Evolutionary conservation across 208 protist genomes (phyloP).

Genomic region (Vickermania ingenoplastis): DNA sequence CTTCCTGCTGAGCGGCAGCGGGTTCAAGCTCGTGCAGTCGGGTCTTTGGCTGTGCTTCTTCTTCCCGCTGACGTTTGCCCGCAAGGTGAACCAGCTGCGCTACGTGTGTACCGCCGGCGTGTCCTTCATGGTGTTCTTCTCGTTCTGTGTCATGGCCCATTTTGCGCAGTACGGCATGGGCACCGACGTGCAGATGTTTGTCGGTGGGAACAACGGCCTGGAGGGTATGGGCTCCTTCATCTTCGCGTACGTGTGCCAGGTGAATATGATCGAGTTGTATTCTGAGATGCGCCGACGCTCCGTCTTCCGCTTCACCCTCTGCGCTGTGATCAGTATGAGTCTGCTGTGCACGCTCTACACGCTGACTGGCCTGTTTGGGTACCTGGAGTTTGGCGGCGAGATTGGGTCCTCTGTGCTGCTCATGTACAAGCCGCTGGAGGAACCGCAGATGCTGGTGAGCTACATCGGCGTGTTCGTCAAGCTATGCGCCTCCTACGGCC

Average conservation of each 20-base stretch:
- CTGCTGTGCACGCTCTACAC: slow-evolving; percentile 61
- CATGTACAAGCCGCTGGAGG: slow-evolving; percentile 29
- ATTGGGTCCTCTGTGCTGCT: slow-evolving; percentile 32
- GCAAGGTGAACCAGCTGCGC: slow-evolving; percentile 65
- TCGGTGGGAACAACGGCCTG: slow-evolving; percentile 37
- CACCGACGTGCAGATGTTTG: slow-evolving; percentile 27
- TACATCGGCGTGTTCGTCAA: slow-evolving; percentile 50
- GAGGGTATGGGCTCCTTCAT: slow-evolving; percentile 59
- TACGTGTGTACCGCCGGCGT: slow-evolving; percentile 66
- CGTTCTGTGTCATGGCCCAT: slow-evolving; percentile 47
- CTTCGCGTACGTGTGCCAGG: slow-evolving; percentile 69
- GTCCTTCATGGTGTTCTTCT: slow-evolving; percentile 64
- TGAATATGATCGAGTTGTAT: slow-evolving; percentile 47
- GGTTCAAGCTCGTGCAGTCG: slow-evolving; percentile 28
- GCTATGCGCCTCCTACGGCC: slow-evolving; percentile 38
- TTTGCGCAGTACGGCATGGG: slow-evolving; percentile 25
- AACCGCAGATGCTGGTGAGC: slow-evolving; percentile 25
- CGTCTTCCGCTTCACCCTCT: slow-evolving; percentile 33
- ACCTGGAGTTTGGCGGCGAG: slow-evolving; percentile 60
- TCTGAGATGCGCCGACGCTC: slow-evolving; percentile 29
- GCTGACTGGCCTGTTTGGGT: slow-evolving; percentile 56
- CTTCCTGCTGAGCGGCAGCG: slow-evolving; percentile 27
- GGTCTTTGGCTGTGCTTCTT: slow-evolving; percentile 48
- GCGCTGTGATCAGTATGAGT: slow-evolving; percentile 32
- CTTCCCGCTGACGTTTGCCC: slow-evolving; percentile 59